Conservation (phyloP, 805 yeast species). For the Lachancea sp. region DNA sequence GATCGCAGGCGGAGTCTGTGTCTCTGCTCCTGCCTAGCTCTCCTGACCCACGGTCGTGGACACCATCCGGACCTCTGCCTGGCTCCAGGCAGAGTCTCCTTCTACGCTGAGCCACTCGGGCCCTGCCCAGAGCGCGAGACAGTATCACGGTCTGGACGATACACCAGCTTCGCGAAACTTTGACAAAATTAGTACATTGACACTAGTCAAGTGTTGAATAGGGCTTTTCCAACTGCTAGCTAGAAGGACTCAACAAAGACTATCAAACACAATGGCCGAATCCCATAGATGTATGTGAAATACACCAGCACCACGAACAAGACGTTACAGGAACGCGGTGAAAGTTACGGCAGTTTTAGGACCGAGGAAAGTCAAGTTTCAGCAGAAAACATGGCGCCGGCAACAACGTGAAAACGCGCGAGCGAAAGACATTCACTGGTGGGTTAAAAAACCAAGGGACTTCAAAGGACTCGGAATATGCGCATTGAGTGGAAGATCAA, state of each 20-base stretch:
- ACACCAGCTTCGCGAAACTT: slow-evolving; percentile 2
- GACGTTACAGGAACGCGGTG: not conserved
- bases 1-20: too few relatives aligned
- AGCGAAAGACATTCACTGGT: too few relatives aligned
- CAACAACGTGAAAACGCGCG: too few relatives aligned
- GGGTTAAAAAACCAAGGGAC: too few relatives aligned
- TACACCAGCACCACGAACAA: slow-evolving; percentile 1
- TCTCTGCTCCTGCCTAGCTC: too few relatives aligned
- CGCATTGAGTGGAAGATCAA: not conserved
- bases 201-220: not conserved
- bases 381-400: too few relatives aligned
- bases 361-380: too few relatives aligned
- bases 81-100: not conserved
- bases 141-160: not conserved
- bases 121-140: too few relatives aligned
- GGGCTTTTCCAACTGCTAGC: slow-evolving; percentile 1
- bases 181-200: slow-evolving; percentile 3
- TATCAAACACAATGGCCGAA: slow-evolving; percentile 74
- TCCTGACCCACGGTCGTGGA: not conserved
- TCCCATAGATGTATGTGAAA: slow-evolving; percentile 89
- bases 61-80: not conserved
- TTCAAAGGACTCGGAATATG: too few relatives aligned
- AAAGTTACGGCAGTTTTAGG: too few relatives aligned
- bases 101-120: too few relatives aligned
- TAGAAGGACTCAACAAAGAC: slow-evolving; percentile 11